These are phyloP conservation scores for Imleria badia DNA, from an alignment of 768 basidiomycete species.

Conservation along the genomic window DNA sequence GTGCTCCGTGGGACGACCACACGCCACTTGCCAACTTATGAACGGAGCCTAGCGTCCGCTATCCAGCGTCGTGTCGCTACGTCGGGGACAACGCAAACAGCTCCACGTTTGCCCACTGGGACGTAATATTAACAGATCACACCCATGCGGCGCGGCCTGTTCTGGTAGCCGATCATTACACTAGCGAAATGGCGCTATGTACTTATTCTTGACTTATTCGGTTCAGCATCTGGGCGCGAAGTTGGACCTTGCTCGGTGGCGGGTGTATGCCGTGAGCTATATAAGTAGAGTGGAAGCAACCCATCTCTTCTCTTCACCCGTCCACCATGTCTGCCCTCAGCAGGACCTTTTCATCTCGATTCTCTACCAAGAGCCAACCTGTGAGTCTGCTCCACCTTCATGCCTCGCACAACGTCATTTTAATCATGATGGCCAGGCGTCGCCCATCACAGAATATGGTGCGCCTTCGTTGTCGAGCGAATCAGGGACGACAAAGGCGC, in stretches of 20 bases:
- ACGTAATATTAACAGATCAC: background rate
- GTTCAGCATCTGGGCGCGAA: conserved; percentile 15
- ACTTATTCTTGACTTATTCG: too few species aligned
- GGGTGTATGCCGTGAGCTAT: conserved; percentile 16
- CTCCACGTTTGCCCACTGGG: background rate
- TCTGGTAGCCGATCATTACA: conserved; percentile 1
- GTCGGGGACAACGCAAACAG: background rate
- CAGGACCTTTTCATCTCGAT: conserved; percentile 31
- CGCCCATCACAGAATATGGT: conserved; percentile 13
- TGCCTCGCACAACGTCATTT: background rate
- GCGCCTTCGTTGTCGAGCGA: conserved; percentile 11
- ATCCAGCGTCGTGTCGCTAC: background rate
- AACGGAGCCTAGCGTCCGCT: background rate
- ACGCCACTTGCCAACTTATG: too few species aligned
- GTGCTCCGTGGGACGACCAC: too few species aligned
- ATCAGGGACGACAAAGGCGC: conserved; percentile 21
- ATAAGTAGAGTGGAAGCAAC: conserved; percentile 24
- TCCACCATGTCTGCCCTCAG: conserved; percentile 28
- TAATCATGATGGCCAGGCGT: conserved; percentile 8
- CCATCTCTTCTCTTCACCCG: background rate
- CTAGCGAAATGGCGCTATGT: background rate
- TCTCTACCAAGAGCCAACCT: conserved; percentile 26
- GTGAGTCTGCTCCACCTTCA: conserved; percentile 15
- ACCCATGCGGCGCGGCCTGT: background rate
- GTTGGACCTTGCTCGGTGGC: conserved; percentile 19